Evolutionary conservation across 2,329 filamentous ascomycete species (phyloP).

Genomic region (Trichoderma guizhouense): DNA sequence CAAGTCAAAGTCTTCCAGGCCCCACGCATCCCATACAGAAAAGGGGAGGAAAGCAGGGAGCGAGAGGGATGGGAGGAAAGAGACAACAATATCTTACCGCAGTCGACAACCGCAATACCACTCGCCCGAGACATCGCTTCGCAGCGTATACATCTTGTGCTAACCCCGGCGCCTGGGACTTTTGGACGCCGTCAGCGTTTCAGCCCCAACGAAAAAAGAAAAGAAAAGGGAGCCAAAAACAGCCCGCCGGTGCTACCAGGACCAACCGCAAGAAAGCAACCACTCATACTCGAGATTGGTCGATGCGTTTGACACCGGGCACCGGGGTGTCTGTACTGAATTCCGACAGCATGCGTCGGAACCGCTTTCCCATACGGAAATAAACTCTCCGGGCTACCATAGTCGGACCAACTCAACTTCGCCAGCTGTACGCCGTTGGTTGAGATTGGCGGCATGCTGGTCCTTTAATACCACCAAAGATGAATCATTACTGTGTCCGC

Average conservation of each 20-base stretch:
- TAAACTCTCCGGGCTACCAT: not conserved
- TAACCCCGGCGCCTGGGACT: not conserved
- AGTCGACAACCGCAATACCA: not conserved
- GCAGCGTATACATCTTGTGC: not conserved
- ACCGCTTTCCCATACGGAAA: not conserved
- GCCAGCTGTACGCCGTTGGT: not conserved
- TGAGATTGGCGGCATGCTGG: not conserved
- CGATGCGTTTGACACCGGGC: not conserved
- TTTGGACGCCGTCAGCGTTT: not conserved
- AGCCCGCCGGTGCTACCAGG: not conserved
- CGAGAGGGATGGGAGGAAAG: not conserved
- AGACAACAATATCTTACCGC: not conserved
- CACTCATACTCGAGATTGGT: not conserved
- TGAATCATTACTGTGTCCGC: not conserved
- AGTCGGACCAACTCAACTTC: not conserved
- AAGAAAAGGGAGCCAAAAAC: not conserved
- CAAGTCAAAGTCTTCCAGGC: not conserved
- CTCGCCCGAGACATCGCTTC: not conserved
- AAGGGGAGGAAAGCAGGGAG: not conserved
- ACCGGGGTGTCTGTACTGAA: not conserved
- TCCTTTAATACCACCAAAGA: not conserved
- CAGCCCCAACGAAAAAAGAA: not conserved
- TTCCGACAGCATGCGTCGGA: not conserved
- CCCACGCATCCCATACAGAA: not conserved
- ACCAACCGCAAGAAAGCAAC: not conserved